Percentiles rank a stretch among this genome's conserved stretches.
These are phyloP conservation scores for Vigna nakashimae DNA, from an alignment of 306 rosid species.

Conservation along the genomic window DNA sequence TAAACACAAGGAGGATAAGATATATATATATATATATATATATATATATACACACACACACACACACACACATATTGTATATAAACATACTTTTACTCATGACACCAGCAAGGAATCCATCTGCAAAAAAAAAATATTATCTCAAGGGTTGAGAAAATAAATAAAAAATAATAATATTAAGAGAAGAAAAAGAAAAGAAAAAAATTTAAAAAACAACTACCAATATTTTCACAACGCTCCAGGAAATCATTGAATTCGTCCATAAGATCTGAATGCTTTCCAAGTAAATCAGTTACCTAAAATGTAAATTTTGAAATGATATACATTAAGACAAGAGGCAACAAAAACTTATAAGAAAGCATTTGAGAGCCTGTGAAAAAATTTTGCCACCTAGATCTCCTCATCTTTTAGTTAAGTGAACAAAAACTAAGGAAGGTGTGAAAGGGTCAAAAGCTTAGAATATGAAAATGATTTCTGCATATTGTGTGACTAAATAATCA, in stretches of 20 bases:
- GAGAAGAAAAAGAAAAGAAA: neutral
- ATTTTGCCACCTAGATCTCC: slow-evolving; percentile 29
- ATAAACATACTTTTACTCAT: slow-evolving; percentile 82
- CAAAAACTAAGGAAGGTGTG: neutral
- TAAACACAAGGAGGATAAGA: slow-evolving; percentile 30
- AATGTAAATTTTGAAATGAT: slow-evolving; percentile 43
- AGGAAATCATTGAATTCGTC: slow-evolving; percentile 86
- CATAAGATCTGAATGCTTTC: slow-evolving; percentile 93
- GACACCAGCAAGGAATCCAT: slow-evolving; percentile 94
- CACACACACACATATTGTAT: neutral
- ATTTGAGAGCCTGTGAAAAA: slow-evolving; percentile 27
- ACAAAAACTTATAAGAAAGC: slow-evolving; percentile 13
- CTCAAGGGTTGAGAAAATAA: slow-evolving; percentile 45
- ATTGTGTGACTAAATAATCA: neutral
- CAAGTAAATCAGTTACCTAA: slow-evolving; percentile 91
- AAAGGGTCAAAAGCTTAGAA: no score
- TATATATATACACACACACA: no score
- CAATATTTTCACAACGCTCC: slow-evolving; percentile 89
- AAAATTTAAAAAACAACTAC: slow-evolving; percentile 46
- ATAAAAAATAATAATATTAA: slow-evolving; percentile 2
- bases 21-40: neutral
- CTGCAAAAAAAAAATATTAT: slow-evolving; percentile 67
- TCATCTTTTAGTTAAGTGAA: neutral
- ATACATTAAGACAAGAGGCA: slow-evolving; percentile 25
- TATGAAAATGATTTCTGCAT: neutral